These are phyloP conservation scores for Acanthamoeba rhysodes DNA, from an alignment of 208 protist species.

Conservation along the genomic window DNA sequence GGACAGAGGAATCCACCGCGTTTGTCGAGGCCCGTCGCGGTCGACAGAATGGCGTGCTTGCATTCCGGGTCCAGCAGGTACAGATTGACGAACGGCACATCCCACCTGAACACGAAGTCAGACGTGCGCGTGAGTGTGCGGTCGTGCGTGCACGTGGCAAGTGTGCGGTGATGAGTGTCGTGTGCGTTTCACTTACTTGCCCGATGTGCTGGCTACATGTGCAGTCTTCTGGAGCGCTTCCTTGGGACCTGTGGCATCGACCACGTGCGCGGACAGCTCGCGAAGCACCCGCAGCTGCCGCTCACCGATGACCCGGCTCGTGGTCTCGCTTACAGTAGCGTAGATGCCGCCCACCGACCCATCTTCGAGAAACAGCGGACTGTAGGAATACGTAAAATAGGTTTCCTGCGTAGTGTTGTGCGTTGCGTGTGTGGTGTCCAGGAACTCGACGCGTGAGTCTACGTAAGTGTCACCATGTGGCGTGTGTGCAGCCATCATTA, in stretches of 20 bases:
- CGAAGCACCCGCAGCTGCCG: neutral
- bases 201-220: neutral
- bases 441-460: too few relatives aligned
- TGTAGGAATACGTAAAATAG: conserved; percentile 37
- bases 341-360: conserved; percentile 22
- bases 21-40: neutral
- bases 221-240: neutral
- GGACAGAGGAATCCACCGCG: neutral
- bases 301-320: conserved; percentile 21
- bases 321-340: neutral
- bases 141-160: neutral
- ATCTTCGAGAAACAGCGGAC: neutral
- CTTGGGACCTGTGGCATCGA: neutral
- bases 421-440: too few relatives aligned
- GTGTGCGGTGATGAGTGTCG: neutral
- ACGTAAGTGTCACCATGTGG: too few relatives aligned
- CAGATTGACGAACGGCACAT: neutral
- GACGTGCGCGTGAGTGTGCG: neutral
- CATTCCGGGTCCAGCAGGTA: neutral
- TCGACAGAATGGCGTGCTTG: neutral
- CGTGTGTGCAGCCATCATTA: too few relatives aligned
- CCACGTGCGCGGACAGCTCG: conserved; percentile 12
- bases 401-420: neutral
- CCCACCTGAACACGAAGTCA: neutral
- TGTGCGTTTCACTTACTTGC: neutral